A percentile compares a stretch with the other conserved stretches of the same genome.
These are phyloP conservation scores for Colletotrichum horii DNA, from an alignment of 2,329 filamentous ascomycete genomes.

Conservation along the genomic window DNA sequence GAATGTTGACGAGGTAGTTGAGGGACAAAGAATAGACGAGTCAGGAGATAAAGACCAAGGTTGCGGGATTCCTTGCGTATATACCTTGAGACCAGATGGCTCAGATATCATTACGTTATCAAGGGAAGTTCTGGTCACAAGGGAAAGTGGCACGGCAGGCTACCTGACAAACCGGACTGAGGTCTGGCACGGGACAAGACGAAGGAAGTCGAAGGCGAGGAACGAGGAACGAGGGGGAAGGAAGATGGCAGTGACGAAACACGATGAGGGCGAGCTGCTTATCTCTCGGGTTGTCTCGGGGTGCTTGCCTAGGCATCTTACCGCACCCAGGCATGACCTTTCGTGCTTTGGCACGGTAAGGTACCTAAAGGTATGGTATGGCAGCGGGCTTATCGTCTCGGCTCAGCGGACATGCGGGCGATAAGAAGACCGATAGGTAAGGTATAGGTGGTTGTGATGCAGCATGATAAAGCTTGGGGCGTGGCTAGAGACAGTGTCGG, in stretches of 20 bases:
- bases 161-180: neutral
- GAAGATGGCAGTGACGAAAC: neutral
- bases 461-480: constrained; percentile 20
- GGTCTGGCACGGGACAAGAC: neutral
- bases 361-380: neutral
- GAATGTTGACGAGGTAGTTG: neutral
- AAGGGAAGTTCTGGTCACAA: neutral
- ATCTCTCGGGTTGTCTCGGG: neutral
- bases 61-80: neutral
- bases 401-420: neutral
- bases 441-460: neutral
- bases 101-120: neutral
- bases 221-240: neutral
- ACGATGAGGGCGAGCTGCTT: neutral
- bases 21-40: neutral
- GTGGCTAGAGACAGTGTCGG: neutral
- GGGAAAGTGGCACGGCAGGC: neutral
- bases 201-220: neutral
- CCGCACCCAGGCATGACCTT: neutral
- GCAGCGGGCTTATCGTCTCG: neutral
- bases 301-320: neutral
- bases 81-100: neutral
- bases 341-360: neutral
- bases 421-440: neutral
- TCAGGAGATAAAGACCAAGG: neutral